phyloP scores from a whole-genome alignment of 352 stramenopile genomes.

The Globisporangium alternatum region DNA sequence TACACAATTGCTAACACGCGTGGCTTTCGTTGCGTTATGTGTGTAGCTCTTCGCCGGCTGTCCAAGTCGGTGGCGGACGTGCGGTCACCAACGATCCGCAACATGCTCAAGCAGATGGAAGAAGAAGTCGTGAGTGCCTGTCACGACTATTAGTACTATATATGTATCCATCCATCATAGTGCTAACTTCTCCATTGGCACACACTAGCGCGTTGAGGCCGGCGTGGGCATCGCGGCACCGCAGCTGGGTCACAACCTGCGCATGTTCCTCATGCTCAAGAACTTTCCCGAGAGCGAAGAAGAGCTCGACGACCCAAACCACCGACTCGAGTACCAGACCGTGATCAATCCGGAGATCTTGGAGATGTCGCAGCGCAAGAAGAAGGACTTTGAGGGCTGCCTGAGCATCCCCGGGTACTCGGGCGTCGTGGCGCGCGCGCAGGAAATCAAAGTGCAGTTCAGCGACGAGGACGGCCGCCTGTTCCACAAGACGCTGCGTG shows the following conservation, averaged over 20 bases:
- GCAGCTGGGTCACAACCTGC: constrained; percentile 71
- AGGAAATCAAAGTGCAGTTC: constrained; percentile 69
- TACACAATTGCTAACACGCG: background rate
- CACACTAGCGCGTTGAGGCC: constrained; percentile 49
- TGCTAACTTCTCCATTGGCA: background rate
- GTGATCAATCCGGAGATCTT: constrained; percentile 80
- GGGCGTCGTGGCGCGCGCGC: constrained; percentile 57
- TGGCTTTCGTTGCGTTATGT: constrained; percentile 6
- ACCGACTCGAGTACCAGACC: constrained; percentile 60
- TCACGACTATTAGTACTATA: too few relatives aligned
- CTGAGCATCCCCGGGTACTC: constrained; percentile 82
- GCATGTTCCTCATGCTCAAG: constrained; percentile 84
- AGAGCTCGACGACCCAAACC: constrained; percentile 33
- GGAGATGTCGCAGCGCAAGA: constrained; percentile 37
- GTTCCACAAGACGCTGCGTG: constrained; percentile 53
- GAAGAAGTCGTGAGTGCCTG: constrained; percentile 40
- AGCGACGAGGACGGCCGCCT: constrained; percentile 45
- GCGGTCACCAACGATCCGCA: constrained; percentile 39
- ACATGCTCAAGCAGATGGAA: constrained; percentile 60
- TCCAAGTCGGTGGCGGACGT: constrained; percentile 67
- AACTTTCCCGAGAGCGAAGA: constrained; percentile 53
- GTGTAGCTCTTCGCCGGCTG: constrained; percentile 58
- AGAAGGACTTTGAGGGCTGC: constrained; percentile 84
- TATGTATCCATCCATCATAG: background rate
- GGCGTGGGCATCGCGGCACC: constrained; percentile 76